Evolutionary conservation across 1,284 basidiomycete species (phyloP), one percentile per base, ranked within the genome.

Genomic region (Thecaphora thlaspeos): DNA sequence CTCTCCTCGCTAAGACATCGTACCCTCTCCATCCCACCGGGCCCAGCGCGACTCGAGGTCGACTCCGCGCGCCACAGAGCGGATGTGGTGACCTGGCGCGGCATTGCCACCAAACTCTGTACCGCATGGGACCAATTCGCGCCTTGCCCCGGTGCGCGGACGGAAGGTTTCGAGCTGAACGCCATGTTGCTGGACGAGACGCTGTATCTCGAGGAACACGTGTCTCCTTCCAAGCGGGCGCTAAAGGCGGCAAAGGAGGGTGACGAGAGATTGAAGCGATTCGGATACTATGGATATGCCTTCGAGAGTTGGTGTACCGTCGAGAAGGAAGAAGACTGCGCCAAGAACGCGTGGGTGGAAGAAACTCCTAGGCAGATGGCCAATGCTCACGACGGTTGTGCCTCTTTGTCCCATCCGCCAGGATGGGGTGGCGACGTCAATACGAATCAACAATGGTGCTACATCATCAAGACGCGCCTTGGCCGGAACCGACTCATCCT

Each of bases 391-490:
- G 70, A 76, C 8, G 86, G 86, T 0, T 39, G 19, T 4, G 41
- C 21, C 26, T 38, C 30, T 36, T 3, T 37, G 40, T 1, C 15
- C 12, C 18, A 53, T 26, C 61, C 66, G 0, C 44, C 43, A 8
- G 69, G 71, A 0, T 93, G 91, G 90, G 84, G 88, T 47, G 89
- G 88, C 0, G 86, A 89, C 59, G 90, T 96, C 10, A 86, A 97
- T 75, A 95, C 90, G 4, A 96, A 96, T 72, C 85, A 90, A 0
- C 93, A 96, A 76, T 97, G 92, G 92, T 96, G 93, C 75, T 88
- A 86, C 60, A 86, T 98, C 23, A 88, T 94, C 41, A 89, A 90
- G 75, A 91, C 91, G 2, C 90, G 90, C 55, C 83, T 96, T 4
- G 90, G 88, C 0, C 82, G 86, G 46, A 84, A 84, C 34, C 84